A percentile compares a stretch with the other conserved stretches of the same genome.
phyloP scores from a whole-genome alignment of 1,284 basidiomycete genomes.

The Boletus semigastroideus region DNA sequence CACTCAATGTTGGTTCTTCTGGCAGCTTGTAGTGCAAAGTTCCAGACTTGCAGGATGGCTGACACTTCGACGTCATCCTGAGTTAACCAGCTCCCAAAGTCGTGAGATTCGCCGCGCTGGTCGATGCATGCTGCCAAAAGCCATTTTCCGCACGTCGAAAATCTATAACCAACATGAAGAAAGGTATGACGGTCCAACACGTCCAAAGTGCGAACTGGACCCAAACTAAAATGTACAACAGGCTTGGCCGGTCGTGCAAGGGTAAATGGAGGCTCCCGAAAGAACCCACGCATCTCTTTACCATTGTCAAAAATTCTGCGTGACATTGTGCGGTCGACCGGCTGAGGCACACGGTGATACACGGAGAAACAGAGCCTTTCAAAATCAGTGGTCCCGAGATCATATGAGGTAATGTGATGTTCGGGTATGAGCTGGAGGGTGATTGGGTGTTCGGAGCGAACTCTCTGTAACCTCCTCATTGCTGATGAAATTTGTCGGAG shows the following conservation, averaged over 20 bases:
- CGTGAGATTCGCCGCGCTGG: slow-evolving; percentile 71
- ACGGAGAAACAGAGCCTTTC: slow-evolving; percentile 54
- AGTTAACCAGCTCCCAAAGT: slow-evolving; percentile 63
- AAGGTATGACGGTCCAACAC: slow-evolving; percentile 69
- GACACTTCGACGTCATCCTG: slow-evolving; percentile 45
- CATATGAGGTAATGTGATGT: slow-evolving; percentile 43
- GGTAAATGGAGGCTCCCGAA: slow-evolving; percentile 65
- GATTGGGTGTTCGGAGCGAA: slow-evolving; percentile 43
- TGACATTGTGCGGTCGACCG: slow-evolving; percentile 59
- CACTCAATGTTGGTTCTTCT: slow-evolving; percentile 72
- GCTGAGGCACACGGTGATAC: slow-evolving; percentile 66
- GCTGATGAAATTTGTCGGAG: slow-evolving; percentile 66
- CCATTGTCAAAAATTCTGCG: slow-evolving; percentile 46
- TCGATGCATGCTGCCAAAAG: slow-evolving; percentile 73
- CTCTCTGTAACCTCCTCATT: slow-evolving; percentile 53
- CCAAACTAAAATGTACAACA: slow-evolving; percentile 47
- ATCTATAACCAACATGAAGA: slow-evolving; percentile 72
- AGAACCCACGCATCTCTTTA: slow-evolving; percentile 44
- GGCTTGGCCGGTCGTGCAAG: slow-evolving; percentile 50
- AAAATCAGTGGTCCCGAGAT: slow-evolving; percentile 23
- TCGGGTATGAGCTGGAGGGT: slow-evolving; percentile 74
- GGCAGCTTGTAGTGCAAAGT: slow-evolving; percentile 58
- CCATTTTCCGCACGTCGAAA: slow-evolving; percentile 70
- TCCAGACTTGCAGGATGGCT: slow-evolving; percentile 61
- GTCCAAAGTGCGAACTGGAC: slow-evolving; percentile 53